phyloP scores from a whole-genome alignment of 164 flowering plant species.

The Annona cherimola region DNA sequence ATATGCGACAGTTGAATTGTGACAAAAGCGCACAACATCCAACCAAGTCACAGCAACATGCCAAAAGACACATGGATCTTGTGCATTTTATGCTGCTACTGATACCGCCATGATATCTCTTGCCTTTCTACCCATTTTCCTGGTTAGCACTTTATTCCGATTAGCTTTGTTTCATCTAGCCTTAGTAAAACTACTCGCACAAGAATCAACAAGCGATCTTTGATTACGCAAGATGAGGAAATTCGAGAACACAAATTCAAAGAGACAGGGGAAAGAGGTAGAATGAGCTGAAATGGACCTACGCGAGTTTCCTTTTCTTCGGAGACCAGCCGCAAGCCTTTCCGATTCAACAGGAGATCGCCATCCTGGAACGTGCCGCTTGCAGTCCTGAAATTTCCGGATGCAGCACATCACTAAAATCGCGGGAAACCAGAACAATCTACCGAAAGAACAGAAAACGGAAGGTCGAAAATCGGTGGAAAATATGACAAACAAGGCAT shows the following conservation, averaged over 20 bases:
- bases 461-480: background rate
- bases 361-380: conserved; percentile 99
- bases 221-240: background rate
- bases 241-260: background rate
- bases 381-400: conserved; percentile 56
- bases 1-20: no score
- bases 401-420: background rate
- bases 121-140: no score
- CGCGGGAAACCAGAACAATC: background rate
- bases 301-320: conserved; percentile 64
- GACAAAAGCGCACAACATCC: no score
- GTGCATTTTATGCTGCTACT: no score
- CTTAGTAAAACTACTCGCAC: background rate
- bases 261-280: background rate
- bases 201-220: background rate
- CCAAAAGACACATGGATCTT: no score
- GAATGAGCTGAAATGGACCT: conserved; percentile 19
- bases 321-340: conserved; percentile 73
- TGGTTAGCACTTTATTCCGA: no score
- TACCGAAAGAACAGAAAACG: background rate
- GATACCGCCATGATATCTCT: no score
- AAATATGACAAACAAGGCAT: background rate
- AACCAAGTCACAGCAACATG: no score
- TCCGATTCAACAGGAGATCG: conserved; percentile 84
- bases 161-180: background rate